phyloP scores from a whole-genome alignment of 2,329 filamentous ascomycete genomes.

The Diplocarpon rosae region DNA sequence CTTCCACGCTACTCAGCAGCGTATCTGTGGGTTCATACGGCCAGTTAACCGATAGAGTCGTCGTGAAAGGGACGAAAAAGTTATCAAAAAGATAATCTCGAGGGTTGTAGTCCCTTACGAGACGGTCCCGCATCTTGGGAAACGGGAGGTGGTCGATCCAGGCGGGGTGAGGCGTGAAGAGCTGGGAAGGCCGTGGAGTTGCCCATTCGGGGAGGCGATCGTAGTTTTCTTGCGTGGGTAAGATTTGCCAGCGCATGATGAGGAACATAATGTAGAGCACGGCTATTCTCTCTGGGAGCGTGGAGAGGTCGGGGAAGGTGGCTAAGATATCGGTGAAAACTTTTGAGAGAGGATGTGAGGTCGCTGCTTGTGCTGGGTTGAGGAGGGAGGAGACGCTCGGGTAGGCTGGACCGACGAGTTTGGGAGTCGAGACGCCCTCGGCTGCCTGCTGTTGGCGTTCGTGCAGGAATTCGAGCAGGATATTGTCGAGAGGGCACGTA shows the following conservation, averaged over 20 bases:
- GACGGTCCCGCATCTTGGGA: constrained; percentile 60
- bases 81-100: constrained; percentile 57
- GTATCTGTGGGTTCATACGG: constrained; percentile 65
- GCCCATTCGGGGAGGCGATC: constrained; percentile 66
- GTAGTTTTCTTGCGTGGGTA: constrained; percentile 69
- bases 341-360: constrained; percentile 68
- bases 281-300: constrained; percentile 72
- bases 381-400: constrained; percentile 70
- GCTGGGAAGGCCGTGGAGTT: constrained; percentile 53
- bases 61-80: constrained; percentile 76
- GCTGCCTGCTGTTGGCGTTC: constrained; percentile 55
- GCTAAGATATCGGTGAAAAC: constrained; percentile 76
- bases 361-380: constrained; percentile 51
- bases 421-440: constrained; percentile 51
- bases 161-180: constrained; percentile 57
- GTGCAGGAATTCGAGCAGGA: constrained; percentile 71
- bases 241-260: constrained; percentile 75
- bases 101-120: constrained; percentile 40
- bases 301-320: constrained; percentile 70
- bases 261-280: constrained; percentile 81
- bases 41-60: constrained; percentile 71
- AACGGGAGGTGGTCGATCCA: constrained; percentile 82
- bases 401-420: constrained; percentile 66
- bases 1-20: constrained; percentile 44
- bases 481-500: constrained; percentile 65